phyloP scores from a whole-genome alignment of 2,329 filamentous ascomycete species.

The Lachnellula subtilissima region DNA sequence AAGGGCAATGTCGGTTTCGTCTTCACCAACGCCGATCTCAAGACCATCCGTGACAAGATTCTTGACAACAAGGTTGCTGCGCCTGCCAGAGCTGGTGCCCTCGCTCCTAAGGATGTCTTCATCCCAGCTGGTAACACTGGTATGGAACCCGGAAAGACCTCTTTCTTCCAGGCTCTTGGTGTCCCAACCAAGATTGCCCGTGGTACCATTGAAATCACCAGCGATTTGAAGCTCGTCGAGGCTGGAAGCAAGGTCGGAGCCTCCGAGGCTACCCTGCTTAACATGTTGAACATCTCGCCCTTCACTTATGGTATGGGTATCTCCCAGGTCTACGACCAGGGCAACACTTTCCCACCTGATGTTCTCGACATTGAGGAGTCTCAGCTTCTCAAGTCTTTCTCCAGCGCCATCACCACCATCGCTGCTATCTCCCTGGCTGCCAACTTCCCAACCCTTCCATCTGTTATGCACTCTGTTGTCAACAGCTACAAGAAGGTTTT shows the following conservation, averaged over 20 bases:
- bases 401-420: constrained; percentile 77
- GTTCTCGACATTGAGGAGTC: constrained; percentile 94
- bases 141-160: constrained; percentile 99
- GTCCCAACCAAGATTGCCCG: constrained; percentile 99
- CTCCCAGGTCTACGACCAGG: constrained; percentile 93
- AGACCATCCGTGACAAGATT: constrained; percentile 88
- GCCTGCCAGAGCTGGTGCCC: constrained; percentile 93
- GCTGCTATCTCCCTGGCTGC: constrained; percentile 85
- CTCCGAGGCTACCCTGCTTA: constrained; percentile 96
- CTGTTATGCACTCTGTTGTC: constrained; percentile 92
- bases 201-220: constrained; percentile 99
- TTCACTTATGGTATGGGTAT: constrained; percentile 99
- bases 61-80: constrained; percentile 96
- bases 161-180: constrained; percentile 99
- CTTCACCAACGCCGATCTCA: constrained; percentile 97
- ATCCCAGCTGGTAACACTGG: constrained; percentile 98
- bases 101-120: constrained; percentile 91
- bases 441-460: constrained; percentile 94
- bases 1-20: constrained; percentile 99
- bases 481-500: constrained; percentile 98
- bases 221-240: constrained; percentile 97
- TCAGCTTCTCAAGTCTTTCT: constrained; percentile 83
- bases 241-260: constrained; percentile 90
- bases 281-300: constrained; percentile 99
- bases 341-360: constrained; percentile 79